Evolutionary conservation across 108 stramenopile species (phyloP).

Genomic region (Mediolabrus comicus): DNA sequence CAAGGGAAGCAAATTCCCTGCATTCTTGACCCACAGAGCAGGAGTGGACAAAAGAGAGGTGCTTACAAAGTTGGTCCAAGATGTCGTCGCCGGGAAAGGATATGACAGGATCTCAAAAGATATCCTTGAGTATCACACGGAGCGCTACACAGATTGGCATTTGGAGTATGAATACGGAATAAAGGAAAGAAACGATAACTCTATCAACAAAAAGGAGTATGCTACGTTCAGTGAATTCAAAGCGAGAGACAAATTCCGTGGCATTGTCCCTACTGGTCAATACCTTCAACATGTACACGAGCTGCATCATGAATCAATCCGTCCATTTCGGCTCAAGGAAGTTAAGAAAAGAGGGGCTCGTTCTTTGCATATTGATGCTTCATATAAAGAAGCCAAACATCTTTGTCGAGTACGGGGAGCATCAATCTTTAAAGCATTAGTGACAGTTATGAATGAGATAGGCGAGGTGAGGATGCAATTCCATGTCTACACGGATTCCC

Average conservation of each 20-base stretch:
- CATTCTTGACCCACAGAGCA: slow-evolving; percentile 28
- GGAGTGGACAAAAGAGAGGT: slow-evolving; percentile 23
- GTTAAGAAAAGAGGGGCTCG: slow-evolving; percentile 32
- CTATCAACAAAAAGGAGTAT: too few relatives aligned
- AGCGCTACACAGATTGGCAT: too few relatives aligned
- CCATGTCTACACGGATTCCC: slow-evolving; percentile 23
- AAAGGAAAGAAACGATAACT: too few relatives aligned
- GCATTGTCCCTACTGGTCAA: slow-evolving; percentile 20
- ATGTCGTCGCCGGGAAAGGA: too few relatives aligned
- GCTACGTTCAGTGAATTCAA: too few relatives aligned
- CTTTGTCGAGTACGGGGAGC: slow-evolving; percentile 3
- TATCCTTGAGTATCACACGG: too few relatives aligned
- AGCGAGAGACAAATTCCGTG: slow-evolving; percentile 21
- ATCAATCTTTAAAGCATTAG: slow-evolving; percentile 25
- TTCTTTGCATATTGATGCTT: slow-evolving; percentile 15
- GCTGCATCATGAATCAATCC: slow-evolving; percentile 2
- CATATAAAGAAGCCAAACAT: slow-evolving; percentile 33
- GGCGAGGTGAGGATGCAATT: slow-evolving; percentile 34
- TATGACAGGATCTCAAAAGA: too few relatives aligned
- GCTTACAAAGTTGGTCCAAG: too few relatives aligned
- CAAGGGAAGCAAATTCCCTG: slow-evolving; percentile 21
- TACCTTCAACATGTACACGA: slow-evolving; percentile 22
- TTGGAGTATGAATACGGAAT: too few relatives aligned
- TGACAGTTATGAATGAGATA: slow-evolving; percentile 22
- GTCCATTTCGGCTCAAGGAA: slow-evolving; percentile 4